These are phyloP conservation scores for Arachnopeziza araneosa DNA, from an alignment of 2,329 filamentous ascomycete species.

Conservation along the genomic window DNA sequence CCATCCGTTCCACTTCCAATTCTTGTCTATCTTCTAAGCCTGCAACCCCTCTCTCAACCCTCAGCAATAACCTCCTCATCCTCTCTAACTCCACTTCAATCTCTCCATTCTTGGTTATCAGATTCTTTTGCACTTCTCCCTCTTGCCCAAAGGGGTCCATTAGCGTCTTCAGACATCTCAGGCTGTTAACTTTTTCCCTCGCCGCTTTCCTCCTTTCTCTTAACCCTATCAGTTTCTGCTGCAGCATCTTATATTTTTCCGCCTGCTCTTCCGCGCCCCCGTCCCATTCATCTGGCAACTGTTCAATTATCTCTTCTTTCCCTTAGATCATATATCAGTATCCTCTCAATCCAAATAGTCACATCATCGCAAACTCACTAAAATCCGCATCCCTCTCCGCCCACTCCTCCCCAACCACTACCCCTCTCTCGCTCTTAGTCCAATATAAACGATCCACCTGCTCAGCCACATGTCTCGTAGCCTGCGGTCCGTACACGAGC, in stretches of 20 bases:
- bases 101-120: constrained; percentile 59
- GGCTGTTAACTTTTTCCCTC: constrained; percentile 39
- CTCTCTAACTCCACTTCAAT: constrained; percentile 61
- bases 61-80: constrained; percentile 57
- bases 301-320: constrained; percentile 18
- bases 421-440: constrained; percentile 36
- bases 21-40: constrained; percentile 16
- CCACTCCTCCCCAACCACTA: constrained; percentile 36
- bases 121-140: constrained; percentile 54
- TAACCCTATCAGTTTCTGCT: constrained; percentile 44
- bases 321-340: constrained; percentile 2
- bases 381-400: constrained; percentile 33
- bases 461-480: constrained; percentile 66
- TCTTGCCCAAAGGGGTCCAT: constrained; percentile 45
- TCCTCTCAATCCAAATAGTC: neutral
- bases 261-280: constrained; percentile 33
- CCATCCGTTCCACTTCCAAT: constrained; percentile 19
- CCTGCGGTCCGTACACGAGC: constrained; percentile 61
- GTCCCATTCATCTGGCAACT: constrained; percentile 26
- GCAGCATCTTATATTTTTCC: constrained; percentile 45
- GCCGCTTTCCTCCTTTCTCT: constrained; percentile 38
- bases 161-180: constrained; percentile 44
- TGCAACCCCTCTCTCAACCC: constrained; percentile 50
- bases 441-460: constrained; percentile 65
- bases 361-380: constrained; percentile 15